phyloP scores from a whole-genome alignment of 352 stramenopile species.

The Globisporangium echinulatum region DNA sequence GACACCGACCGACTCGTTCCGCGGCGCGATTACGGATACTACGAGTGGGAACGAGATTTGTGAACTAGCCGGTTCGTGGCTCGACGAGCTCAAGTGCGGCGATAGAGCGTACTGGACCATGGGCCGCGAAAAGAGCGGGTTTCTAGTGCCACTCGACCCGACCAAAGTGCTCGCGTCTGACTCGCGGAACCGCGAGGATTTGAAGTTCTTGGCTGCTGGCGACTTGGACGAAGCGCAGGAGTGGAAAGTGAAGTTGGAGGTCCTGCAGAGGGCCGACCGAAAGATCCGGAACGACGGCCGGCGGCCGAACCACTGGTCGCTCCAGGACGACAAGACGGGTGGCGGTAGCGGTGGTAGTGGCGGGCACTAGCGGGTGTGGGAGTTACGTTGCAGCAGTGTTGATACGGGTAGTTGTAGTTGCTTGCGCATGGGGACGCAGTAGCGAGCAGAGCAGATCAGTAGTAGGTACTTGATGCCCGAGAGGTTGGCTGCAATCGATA shows the following conservation, averaged over 20 bases:
- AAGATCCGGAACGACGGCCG: slow-evolving; percentile 69
- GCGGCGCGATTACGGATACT: slow-evolving; percentile 63
- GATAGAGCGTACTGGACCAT: slow-evolving; percentile 73
- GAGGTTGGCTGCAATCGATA: too few species aligned
- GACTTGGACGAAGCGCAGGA: slow-evolving; percentile 79
- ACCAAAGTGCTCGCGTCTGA: slow-evolving; percentile 64
- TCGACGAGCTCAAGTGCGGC: slow-evolving; percentile 65
- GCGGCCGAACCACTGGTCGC: slow-evolving; percentile 71
- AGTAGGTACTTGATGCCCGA: too few species aligned
- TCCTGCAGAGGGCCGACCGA: slow-evolving; percentile 71
- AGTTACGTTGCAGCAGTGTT: too few species aligned
- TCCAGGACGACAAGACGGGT: slow-evolving; percentile 31
- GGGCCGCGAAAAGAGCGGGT: slow-evolving; percentile 47
- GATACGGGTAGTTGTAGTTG: too few species aligned
- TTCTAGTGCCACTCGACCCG: slow-evolving; percentile 47
- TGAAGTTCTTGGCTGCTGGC: slow-evolving; percentile 52
- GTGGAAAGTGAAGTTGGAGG: slow-evolving; percentile 79
- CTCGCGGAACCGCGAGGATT: slow-evolving; percentile 66
- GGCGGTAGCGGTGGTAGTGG: background rate
- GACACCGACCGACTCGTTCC: slow-evolving; percentile 68
- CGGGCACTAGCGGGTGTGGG: too few species aligned
- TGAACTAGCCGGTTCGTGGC: slow-evolving; percentile 70
- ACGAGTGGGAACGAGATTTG: slow-evolving; percentile 55
- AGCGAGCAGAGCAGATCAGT: too few species aligned
- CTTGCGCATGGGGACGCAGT: too few species aligned